Evolutionary conservation across 2,329 filamentous ascomycete species (phyloP), one percentile per base, ranked within the genome.

Genomic region (Aspergillus hiratsukae): DNA sequence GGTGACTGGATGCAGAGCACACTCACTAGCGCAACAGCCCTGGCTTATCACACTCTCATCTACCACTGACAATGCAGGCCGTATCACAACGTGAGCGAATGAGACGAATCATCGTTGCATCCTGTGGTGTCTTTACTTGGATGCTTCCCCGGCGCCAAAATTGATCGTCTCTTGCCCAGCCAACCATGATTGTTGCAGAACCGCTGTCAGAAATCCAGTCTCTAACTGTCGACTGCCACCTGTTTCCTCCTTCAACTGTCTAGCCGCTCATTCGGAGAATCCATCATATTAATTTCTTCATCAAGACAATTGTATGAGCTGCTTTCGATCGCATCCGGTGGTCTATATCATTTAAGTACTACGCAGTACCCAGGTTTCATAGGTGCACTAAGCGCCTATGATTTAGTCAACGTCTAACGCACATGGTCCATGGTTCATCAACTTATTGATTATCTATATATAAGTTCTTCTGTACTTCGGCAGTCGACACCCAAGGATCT

Each of bases 121-220:
- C 60, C 60, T 62, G 56, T 62, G 60, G 62, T 59, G 52, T 62
- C 61, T 61, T 60, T 58, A n/a, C 60, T 55, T 54, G 4, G 31
- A 35, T 14, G 14, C 31, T 17, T 37, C 14, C 55, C 65, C 64
- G 65, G 69, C 69, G 66, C 68, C 65, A 67, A 67, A 43, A 58
- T 54, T 64, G 63, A 69, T 69, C 63, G 63, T 48, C 63, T 59
- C 48, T 21, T 21, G 40, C 23, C 43, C 54, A 62, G 59, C 69
- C 69, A 72, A 72, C 66, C 68, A 70, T 31, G 62, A 28, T 21
- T 11, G 35, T 25, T 60, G 51, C 53, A 63, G 69, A 72, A 66
- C 66, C 69, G 69, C 69, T 64, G 49, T 29, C 40, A 17, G 6
- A 37, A 37, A 6, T 17, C 31, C 14, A 17, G 23, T 23, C 23